Evolutionary conservation across 257 asterid species (phyloP).

Genomic region (Solanum bulbocastanum): DNA sequence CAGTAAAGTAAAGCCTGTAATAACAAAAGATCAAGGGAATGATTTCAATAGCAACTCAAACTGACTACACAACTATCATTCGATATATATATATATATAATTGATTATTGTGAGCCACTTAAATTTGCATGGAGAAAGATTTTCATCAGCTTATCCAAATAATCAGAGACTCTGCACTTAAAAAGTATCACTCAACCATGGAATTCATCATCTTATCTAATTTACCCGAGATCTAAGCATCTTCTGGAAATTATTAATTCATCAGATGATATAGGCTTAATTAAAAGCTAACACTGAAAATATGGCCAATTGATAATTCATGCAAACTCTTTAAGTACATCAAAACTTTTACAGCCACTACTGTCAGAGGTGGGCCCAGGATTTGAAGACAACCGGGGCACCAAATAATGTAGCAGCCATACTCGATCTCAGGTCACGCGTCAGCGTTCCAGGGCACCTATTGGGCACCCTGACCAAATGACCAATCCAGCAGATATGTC

Average conservation of each 20-base stretch:
- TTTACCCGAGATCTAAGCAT: not conserved
- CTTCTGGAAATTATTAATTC: not conserved
- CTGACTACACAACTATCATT: not conserved
- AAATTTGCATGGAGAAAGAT: not conserved
- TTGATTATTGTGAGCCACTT: not conserved
- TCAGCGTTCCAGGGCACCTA: not conserved
- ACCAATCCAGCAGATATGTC: not conserved
- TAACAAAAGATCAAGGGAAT: not conserved
- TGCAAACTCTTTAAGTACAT: not conserved
- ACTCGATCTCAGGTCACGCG: not conserved
- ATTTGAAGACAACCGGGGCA: not conserved
- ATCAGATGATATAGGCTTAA: not conserved
- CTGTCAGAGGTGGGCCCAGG: not conserved
- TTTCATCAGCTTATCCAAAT: not conserved
- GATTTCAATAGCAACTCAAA: not conserved
- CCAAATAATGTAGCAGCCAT: not conserved
- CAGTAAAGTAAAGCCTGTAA: slow-evolving; percentile 90
- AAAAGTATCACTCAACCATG: not conserved
- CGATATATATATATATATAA: not conserved
- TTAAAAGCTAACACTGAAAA: not conserved
- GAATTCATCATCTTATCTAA: not conserved
- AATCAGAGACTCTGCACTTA: not conserved
- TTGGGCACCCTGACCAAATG: not conserved
- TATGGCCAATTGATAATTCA: not conserved
- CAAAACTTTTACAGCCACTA: not conserved